Conservation (phyloP, 768 basidiomycete genomes). For the Boletus fagicola region DNA sequence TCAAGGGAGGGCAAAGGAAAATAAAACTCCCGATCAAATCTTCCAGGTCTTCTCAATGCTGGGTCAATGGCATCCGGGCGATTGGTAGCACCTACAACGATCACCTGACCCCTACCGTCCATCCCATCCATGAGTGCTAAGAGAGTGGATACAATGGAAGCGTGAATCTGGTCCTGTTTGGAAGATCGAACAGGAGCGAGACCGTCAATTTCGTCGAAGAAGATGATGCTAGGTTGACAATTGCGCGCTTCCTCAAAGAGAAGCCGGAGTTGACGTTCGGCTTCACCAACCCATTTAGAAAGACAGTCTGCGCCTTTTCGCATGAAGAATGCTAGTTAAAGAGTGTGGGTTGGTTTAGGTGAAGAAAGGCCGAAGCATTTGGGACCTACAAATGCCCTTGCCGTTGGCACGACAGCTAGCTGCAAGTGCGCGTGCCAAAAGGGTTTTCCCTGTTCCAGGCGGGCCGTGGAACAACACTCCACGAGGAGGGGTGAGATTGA, state of each 20-base stretch:
- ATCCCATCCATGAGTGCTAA: conserved; percentile 99
- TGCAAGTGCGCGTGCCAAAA: conserved; percentile 90
- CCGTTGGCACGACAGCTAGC: conserved; percentile 87
- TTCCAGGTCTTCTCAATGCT: conserved; percentile 86
- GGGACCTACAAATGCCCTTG: conserved; percentile 77
- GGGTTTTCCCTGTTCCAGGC: conserved; percentile 97
- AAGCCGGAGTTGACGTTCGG: conserved; percentile 90
- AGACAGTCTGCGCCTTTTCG: conserved; percentile 97
- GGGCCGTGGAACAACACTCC: conserved; percentile 98
- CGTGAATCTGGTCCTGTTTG: conserved; percentile 98
- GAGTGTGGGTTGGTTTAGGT: background rate
- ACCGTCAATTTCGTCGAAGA: conserved; percentile 99
- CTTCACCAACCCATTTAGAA: conserved; percentile 99
- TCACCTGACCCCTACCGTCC: conserved; percentile 96
- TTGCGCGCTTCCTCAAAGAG: conserved; percentile 94
- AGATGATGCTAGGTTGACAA: conserved; percentile 95
- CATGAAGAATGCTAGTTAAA: conserved; percentile 90
- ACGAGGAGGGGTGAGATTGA: conserved; percentile 91
- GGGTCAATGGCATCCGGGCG: conserved; percentile 98
- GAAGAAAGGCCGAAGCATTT: background rate
- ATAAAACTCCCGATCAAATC: conserved; percentile 98
- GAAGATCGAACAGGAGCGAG: conserved; percentile 97
- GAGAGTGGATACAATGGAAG: conserved; percentile 93
- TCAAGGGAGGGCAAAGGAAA: conserved; percentile 85
- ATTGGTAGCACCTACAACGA: conserved; percentile 98